phyloP scores from a whole-genome alignment of 192 early-diverging fungal species.

The Gryganskiella cystojenkinii region DNA sequence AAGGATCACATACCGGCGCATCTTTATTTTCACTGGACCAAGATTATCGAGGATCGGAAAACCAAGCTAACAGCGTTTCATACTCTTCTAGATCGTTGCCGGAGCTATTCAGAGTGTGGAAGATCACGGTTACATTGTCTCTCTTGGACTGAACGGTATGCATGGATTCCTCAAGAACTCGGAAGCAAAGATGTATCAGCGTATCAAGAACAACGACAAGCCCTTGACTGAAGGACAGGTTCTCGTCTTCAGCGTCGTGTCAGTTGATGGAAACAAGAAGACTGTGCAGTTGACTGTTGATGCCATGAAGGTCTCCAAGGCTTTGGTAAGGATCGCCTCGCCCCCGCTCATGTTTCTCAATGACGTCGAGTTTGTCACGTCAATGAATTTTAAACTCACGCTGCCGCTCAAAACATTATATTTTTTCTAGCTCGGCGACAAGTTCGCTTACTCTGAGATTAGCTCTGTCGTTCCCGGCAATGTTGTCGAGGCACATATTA shows the following conservation, averaged over 20 bases:
- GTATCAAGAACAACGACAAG: conserved; percentile 67
- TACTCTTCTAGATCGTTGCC: conserved; percentile 59
- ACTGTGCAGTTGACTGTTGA: conserved; percentile 76
- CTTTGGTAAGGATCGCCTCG: conserved; percentile 50
- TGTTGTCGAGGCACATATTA: conserved; percentile 73
- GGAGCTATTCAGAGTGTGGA: conserved; percentile 85
- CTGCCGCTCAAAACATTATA: background rate
- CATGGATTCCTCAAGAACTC: conserved; percentile 81
- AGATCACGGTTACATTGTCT: conserved; percentile 93
- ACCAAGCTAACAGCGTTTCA: no score
- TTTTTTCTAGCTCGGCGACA: conserved; percentile 28
- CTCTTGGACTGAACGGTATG: conserved; percentile 73
- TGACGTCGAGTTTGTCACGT: background rate
- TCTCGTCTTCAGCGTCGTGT: conserved; percentile 71
- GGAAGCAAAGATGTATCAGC: conserved; percentile 71
- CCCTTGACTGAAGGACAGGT: conserved; percentile 81
- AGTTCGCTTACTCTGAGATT: conserved; percentile 68
- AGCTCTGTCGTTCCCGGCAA: conserved; percentile 87
- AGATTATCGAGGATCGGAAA: no score
- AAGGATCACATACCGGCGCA: conserved; percentile 21
- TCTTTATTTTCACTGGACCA: no score
- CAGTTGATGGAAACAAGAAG: conserved; percentile 69
- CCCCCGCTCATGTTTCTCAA: background rate
- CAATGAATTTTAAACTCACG: background rate
- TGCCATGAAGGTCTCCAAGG: conserved; percentile 64